These are phyloP conservation scores for Aspergillus novoparasiticus DNA, from an alignment of 2,329 filamentous ascomycete species.

Conservation along the genomic window DNA sequence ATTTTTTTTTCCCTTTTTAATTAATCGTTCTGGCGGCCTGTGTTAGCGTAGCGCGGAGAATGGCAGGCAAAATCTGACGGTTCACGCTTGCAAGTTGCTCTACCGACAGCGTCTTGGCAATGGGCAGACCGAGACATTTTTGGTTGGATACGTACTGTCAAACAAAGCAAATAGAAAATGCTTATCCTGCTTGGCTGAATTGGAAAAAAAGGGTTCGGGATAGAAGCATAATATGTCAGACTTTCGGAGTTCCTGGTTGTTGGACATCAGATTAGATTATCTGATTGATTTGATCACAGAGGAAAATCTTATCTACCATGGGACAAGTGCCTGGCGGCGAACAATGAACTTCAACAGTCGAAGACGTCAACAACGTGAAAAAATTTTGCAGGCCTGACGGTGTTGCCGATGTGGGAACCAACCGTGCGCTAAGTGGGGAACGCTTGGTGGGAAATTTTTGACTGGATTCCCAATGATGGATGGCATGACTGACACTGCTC, in stretches of 20 bases:
- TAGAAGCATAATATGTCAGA: background rate
- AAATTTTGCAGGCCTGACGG: background rate
- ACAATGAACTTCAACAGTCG: background rate
- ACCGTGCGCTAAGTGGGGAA: background rate
- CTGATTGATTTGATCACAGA: constrained; percentile 2
- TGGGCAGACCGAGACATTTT: background rate
- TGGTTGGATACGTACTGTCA: too few species aligned
- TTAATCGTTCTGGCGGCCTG: background rate
- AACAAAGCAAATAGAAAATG: background rate
- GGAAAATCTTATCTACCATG: background rate
- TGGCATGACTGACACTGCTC: background rate
- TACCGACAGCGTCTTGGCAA: background rate
- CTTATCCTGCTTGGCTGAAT: background rate
- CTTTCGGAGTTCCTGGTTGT: background rate
- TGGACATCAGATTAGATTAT: constrained; percentile 4
- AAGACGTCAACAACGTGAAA: background rate
- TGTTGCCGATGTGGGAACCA: background rate
- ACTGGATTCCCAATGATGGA: background rate
- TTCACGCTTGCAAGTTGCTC: background rate
- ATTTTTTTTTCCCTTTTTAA: background rate
- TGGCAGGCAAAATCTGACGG: background rate
- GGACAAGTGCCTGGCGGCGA: background rate
- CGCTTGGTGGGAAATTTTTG: background rate
- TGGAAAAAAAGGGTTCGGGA: background rate
- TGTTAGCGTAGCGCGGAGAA: background rate